Conservation (phyloP, 305 asterid species). For the Solanum hybrid region DNA sequence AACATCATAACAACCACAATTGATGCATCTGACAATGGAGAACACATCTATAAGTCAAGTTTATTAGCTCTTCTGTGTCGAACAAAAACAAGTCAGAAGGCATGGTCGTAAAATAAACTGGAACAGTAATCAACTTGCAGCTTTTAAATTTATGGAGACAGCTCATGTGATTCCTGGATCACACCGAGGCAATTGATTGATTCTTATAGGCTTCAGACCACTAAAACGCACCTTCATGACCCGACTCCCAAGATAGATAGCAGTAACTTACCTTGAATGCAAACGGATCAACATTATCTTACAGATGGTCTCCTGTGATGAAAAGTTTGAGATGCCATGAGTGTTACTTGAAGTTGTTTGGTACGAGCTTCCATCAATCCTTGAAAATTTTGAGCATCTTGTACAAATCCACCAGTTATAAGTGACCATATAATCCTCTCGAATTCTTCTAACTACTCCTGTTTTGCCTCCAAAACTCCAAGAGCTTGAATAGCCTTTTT, state of each 20-base stretch:
- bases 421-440: conserved; percentile 28
- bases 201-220: background rate
- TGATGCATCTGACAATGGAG: background rate
- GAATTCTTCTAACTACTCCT: background rate
- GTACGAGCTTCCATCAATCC: conserved; percentile 43
- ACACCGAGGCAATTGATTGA: background rate
- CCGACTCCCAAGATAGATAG: background rate
- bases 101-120: background rate
- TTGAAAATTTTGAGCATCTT: conserved; percentile 51
- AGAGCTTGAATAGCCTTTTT: background rate
- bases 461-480: background rate
- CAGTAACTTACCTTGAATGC: background rate
- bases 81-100: background rate
- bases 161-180: background rate
- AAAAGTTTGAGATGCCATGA: conserved; percentile 13
- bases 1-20: background rate
- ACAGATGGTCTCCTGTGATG: conserved; percentile 7
- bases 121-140: background rate
- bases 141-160: background rate
- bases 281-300: background rate
- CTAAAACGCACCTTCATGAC: background rate
- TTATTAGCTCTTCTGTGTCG: background rate
- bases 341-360: background rate
- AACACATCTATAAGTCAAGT: background rate
- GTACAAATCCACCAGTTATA: conserved; percentile 37